Evolutionary conservation across 1,139 yeast genomes (phyloP).

Genomic region (Yamadazyma trypodendri): DNA sequence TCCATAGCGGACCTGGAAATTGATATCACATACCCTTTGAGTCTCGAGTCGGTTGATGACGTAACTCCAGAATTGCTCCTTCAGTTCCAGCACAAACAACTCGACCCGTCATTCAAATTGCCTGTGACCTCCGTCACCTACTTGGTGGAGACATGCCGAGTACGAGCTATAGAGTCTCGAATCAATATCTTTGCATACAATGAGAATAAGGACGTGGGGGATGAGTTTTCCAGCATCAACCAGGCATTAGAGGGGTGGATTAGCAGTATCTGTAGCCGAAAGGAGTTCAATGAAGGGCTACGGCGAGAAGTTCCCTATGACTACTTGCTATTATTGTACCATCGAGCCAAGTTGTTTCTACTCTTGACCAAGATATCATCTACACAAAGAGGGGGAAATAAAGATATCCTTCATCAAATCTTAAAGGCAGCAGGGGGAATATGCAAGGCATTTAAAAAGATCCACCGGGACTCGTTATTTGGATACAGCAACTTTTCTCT

Average conservation of each 20-base stretch:
- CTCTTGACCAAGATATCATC: conserved; percentile 12
- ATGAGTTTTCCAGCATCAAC: conserved; percentile 8
- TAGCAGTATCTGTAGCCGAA: conserved; percentile 8
- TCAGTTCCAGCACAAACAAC: conserved; percentile 9
- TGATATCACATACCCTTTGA: conserved; percentile 13
- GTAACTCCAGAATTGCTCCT: conserved; percentile 5
- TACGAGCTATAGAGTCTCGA: conserved; percentile 20
- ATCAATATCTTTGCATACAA: conserved; percentile 18
- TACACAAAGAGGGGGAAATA: neutral
- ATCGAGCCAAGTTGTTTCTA: conserved; percentile 14
- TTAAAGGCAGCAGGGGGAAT: conserved; percentile 21
- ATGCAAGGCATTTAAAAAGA: conserved; percentile 18
- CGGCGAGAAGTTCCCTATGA: conserved; percentile 14
- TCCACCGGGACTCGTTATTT: conserved; percentile 19
- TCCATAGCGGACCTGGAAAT: conserved; percentile 12
- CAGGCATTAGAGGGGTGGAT: conserved; percentile 12
- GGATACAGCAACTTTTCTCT: conserved; percentile 22
- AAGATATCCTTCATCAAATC: conserved; percentile 12
- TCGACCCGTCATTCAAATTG: conserved; percentile 11
- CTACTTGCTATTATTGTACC: conserved; percentile 11
- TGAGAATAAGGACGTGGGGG: conserved; percentile 6
- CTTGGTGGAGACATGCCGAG: conserved; percentile 18
- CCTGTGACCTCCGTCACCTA: conserved; percentile 19
- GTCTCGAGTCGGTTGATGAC: conserved; percentile 11
- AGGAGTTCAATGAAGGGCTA: conserved; percentile 12